Base-by-base conservation (phyloP, 2,329 filamentous ascomycete genomes). In the Ambrosiella cleistominuta region DNA sequence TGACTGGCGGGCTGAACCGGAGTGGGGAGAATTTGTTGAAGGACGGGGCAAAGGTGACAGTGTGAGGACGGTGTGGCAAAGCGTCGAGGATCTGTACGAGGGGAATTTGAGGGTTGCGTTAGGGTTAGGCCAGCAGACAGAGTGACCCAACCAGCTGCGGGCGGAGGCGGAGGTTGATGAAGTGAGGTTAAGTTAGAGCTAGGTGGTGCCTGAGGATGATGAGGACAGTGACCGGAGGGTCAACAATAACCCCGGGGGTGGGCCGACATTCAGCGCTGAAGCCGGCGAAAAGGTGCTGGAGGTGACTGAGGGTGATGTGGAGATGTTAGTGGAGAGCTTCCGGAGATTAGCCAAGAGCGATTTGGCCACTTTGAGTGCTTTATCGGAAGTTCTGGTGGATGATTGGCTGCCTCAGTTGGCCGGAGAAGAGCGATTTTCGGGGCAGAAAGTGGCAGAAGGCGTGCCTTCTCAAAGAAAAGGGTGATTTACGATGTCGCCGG, bases 61-160 rank as follows among this genome's bases (percentile, higher is more conserved):
- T 2, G 73, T 96, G n/a, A 84, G 83, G 63, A 95, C 91, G 0
- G 79, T 81, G 1, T 69, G 95, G 44, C 80, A 95, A 65, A 90
- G 91, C 56, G 83, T 97, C 0, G 85, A 90, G 66, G 91, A 97
- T 66, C 74, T 98, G 13, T 95, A 86, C 66, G 85, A 86, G 0
- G 75, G 79, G 17, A 85, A 81, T 53, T 69, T 89, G 19, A 66
- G 70, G 13, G 70, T 71, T n/a, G 70, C 68, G 2, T 66, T 81
- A 3, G 74, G 74, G 0, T 61, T 74, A 8, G 63, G 70, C 4
- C 66, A 66, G 15, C 42, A 49, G 11, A 42, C 8, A 8, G 17
- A 17, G 11, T 13, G 4, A 27, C 27, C 27, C 27, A 27, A 27
- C 27, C 27, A 27, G 47, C 12, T 6, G 27, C 7, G n/a, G 37